phyloP scores from a whole-genome alignment of 192 early-diverging fungal species.

The Mortierella alpina region DNA sequence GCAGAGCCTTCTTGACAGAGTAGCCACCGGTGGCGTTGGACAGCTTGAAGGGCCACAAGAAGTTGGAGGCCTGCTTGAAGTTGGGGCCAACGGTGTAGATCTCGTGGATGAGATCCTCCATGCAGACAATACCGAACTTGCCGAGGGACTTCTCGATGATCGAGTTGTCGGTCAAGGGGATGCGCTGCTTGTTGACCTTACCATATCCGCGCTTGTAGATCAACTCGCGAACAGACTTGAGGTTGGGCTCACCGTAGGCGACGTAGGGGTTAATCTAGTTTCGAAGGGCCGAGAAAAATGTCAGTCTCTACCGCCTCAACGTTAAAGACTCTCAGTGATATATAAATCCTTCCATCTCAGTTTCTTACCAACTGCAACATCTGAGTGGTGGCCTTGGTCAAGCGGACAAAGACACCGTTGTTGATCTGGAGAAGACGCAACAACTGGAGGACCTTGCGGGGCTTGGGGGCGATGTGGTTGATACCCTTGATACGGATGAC shows the following conservation, averaged over 20 bases:
- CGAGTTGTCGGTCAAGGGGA: slow-evolving; percentile 96
- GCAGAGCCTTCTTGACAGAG: slow-evolving; percentile 90
- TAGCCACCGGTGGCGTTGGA: slow-evolving; percentile 98
- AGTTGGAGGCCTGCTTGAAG: slow-evolving; percentile 98
- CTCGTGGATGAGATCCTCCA: slow-evolving; percentile 99
- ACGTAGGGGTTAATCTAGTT: slow-evolving; percentile 97
- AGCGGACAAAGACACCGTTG: slow-evolving; percentile 95
- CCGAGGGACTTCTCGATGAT: slow-evolving; percentile 94
- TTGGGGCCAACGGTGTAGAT: slow-evolving; percentile 97
- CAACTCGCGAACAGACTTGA: slow-evolving; percentile 98
- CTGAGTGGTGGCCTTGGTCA: slow-evolving; percentile 96
- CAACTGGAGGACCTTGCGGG: slow-evolving; percentile 98
- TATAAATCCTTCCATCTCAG: too few relatives aligned
- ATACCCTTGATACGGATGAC: slow-evolving; percentile 99
- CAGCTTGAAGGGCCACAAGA: slow-evolving; percentile 99
- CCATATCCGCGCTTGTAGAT: slow-evolving; percentile 99
- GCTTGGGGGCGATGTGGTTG: slow-evolving; percentile 99
- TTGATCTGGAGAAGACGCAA: slow-evolving; percentile 99
- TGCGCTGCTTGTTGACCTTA: slow-evolving; percentile 98
- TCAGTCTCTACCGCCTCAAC: too few relatives aligned
- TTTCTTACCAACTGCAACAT: slow-evolving; percentile 98
- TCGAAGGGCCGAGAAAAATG: too few relatives aligned
- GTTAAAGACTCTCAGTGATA: too few relatives aligned
- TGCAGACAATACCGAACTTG: slow-evolving; percentile 95
- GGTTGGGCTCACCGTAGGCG: slow-evolving; percentile 94